Evolutionary conservation across 23 red algal genomes (phyloP), one percentile per base, ranked within the genome.

Genomic region (Gracilaria caudata): DNA sequence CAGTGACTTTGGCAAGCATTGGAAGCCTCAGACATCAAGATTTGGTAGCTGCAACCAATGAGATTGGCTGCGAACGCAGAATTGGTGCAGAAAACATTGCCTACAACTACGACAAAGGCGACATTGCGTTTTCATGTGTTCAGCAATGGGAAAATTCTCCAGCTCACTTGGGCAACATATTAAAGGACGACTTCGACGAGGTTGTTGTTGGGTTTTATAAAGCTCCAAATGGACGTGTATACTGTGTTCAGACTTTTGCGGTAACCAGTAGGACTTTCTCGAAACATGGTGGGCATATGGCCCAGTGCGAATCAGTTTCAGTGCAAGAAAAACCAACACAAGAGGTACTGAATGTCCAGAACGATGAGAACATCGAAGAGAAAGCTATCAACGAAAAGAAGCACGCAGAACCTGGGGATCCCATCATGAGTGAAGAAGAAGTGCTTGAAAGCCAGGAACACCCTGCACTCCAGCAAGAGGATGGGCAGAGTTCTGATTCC

Each of bases 161-260:
- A 26, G 38, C 21, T 7, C 82, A 86, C 25, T 33, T 55, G 13
- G 44, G 75, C 26, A 86, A 86, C 47, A 72, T 86, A 35, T 32
- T 86, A 24, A 44, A 46, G 16, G 61, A 68, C 39, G 46, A 64
- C 40, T 73, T 86, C 49, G 61, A 72, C 11, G 82, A 86, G 60
- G 82, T 73, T 47, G 82, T 74, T 5, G 47, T 86, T 34, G 82
- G 82, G 46, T 86, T 86, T 73, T 55, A 24, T 21, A 71, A 72
- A 20, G 82, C n/a, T 24, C 26, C 24, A 19, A 72, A 55, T 58
- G 82, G 82, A 20, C 20, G 44, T 19, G 82, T 86, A 51, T 86
- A 73, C 16, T 86, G 82, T 36, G 82, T 86, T 53, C 82, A 86
- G 44, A 86, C 82, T 46, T 86, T 86, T 75, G 47, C 70, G 28